phyloP scores from a whole-genome alignment of 108 stramenopile species.

The Aurantiochytrium sp. region DNA sequence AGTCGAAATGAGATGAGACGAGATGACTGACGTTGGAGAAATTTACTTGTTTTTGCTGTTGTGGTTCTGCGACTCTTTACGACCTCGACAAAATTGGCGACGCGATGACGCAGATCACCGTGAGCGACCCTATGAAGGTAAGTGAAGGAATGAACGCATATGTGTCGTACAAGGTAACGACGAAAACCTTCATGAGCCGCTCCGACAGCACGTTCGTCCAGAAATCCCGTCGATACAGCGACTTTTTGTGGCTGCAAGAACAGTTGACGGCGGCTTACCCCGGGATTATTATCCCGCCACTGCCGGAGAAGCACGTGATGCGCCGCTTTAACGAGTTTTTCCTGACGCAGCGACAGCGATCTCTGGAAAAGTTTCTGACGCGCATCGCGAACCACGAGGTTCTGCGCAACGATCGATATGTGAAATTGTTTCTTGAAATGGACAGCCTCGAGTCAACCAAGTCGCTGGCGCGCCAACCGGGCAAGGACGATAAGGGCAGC shows the following conservation, averaged over 20 bases:
- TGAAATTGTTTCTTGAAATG: slow-evolving; percentile 78
- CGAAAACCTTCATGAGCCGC: background rate
- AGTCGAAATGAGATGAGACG: no score
- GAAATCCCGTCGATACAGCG: slow-evolving; percentile 83
- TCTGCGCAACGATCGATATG: slow-evolving; percentile 60
- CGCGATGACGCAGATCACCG: slow-evolving; percentile 26
- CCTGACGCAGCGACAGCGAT: slow-evolving; percentile 68
- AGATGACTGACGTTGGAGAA: background rate
- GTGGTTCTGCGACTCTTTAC: background rate
- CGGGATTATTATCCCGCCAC: slow-evolving; percentile 85
- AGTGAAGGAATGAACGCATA: slow-evolving; percentile 43
- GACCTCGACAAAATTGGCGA: background rate
- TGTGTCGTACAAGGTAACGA: slow-evolving; percentile 41
- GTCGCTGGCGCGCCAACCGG: slow-evolving; percentile 23
- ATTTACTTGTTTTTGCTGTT: background rate
- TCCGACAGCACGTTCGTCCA: slow-evolving; percentile 35
- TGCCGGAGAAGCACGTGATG: slow-evolving; percentile 91
- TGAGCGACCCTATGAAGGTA: slow-evolving; percentile 43
- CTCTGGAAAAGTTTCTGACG: slow-evolving; percentile 74
- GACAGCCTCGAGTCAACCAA: slow-evolving; percentile 78
- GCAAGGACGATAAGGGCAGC: background rate
- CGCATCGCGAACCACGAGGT: slow-evolving; percentile 80
- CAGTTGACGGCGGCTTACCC: slow-evolving; percentile 72
- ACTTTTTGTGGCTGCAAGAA: slow-evolving; percentile 90
- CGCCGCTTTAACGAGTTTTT: slow-evolving; percentile 76